Conservation (phyloP, 2,329 filamentous ascomycete species). For the Neofusicoccum parvum region DNA sequence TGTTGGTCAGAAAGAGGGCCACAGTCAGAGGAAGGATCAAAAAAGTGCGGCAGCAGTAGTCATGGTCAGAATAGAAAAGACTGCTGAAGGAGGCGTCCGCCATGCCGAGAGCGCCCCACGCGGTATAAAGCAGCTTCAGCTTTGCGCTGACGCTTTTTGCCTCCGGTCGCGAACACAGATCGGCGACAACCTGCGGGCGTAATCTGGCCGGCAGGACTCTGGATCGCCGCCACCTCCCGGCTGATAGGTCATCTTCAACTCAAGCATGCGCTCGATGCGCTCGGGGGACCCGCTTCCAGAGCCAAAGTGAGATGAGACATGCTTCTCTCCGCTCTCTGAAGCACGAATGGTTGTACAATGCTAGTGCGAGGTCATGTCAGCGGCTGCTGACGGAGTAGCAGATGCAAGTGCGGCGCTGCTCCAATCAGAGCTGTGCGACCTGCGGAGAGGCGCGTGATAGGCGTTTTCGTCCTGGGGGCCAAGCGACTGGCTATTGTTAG, state of each 20-base stretch:
- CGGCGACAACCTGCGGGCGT: not conserved
- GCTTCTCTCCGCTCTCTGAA: conserved; percentile 1
- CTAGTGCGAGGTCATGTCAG: conserved; percentile 18
- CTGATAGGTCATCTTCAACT: not conserved
- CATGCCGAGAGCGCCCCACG: conserved; percentile 8
- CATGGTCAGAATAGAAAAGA: conserved; percentile 7
- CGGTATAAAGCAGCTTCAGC: conserved; percentile 9
- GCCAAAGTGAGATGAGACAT: conserved; percentile 13
- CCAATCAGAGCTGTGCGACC: conserved; percentile 2
- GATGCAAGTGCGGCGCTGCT: not conserved
- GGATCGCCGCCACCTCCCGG: not conserved
- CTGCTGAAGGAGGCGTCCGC: not conserved
- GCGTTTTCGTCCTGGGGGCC: not conserved
- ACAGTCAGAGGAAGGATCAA: conserved; percentile 18
- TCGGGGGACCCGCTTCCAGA: not conserved
- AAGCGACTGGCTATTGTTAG: not conserved
- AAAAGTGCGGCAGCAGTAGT: not conserved
- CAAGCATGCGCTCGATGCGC: not conserved
- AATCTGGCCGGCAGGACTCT: not conserved
- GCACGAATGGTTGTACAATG: conserved; percentile 13
- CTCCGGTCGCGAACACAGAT: conserved; percentile 2
- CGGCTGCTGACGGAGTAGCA: conserved; percentile 21
- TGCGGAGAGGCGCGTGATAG: conserved; percentile 13
- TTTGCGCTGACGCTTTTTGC: conserved; percentile 2
- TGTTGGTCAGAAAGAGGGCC: conserved; percentile 4